Evolutionary conservation across 176 grass and related monocot species (phyloP).

Genomic region (Canna indica): DNA sequence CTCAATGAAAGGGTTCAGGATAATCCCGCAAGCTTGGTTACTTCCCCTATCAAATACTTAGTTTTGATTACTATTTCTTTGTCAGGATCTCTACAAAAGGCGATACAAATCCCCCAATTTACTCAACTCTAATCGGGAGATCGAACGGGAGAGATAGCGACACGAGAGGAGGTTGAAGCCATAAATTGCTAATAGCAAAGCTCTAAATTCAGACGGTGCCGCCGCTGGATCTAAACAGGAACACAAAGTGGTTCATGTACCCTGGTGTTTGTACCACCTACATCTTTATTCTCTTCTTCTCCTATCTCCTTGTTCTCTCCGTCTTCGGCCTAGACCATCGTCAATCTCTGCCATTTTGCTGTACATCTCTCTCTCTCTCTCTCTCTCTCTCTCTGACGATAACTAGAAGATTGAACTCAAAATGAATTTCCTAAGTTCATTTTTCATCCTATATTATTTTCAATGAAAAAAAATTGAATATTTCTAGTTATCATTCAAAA

Average conservation of each 20-base stretch:
- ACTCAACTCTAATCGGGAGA: not conserved
- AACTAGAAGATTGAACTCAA: too few species aligned
- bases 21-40: too few species aligned
- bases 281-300: conserved; percentile 91
- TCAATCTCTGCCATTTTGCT: conserved; percentile 53
- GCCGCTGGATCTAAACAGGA: conserved; percentile 89
- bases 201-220: conserved; percentile 73
- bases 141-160: not conserved
- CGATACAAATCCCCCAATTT: not conserved
- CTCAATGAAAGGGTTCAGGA: too few species aligned
- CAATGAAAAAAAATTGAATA: too few species aligned
- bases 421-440: too few species aligned
- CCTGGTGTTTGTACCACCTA: conserved; percentile 92
- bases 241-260: conserved; percentile 99
- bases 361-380: conserved; percentile 14
- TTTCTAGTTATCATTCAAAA: too few species aligned
- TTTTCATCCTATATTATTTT: too few species aligned
- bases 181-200: conserved; percentile 23
- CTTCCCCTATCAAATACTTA: too few species aligned
- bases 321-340: conserved; percentile 47
- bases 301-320: conserved; percentile 67
- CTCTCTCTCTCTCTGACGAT: too few species aligned
- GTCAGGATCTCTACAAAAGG: not conserved
- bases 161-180: not conserved
- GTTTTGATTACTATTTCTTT: too few species aligned